Percentiles rank a stretch among this genome's conserved stretches.
Evolutionary conservation across 805 yeast genomes (phyloP).

Genomic region (Candida tibetensis): DNA sequence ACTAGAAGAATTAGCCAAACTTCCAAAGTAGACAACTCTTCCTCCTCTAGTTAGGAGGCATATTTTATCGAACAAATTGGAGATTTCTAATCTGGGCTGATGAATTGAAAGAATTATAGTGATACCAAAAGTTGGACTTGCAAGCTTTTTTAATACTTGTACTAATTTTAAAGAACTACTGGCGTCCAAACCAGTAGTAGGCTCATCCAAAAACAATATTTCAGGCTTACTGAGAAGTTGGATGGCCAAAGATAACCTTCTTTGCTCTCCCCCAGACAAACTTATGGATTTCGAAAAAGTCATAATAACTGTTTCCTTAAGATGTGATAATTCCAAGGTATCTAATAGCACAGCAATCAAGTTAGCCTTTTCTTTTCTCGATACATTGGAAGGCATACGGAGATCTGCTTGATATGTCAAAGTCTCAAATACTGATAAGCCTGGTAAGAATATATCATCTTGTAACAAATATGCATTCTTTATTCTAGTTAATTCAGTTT

Average conservation of each 20-base stretch:
- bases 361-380: constrained; percentile 10
- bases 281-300: constrained; percentile 18
- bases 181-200: constrained; percentile 28
- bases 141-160: constrained; percentile 18
- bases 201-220: constrained; percentile 25
- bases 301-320: constrained; percentile 15
- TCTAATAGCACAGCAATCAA: constrained; percentile 17
- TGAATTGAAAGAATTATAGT: constrained; percentile 25
- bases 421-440: constrained; percentile 22
- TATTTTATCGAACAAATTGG: constrained; percentile 21
- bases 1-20: constrained; percentile 14
- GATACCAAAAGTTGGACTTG: constrained; percentile 23
- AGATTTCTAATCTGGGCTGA: constrained; percentile 25
- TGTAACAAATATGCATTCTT: constrained; percentile 25
- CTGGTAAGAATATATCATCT: constrained; percentile 23
- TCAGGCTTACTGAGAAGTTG: constrained; percentile 24
- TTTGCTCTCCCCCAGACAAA: constrained; percentile 27
- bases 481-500: constrained; percentile 6
- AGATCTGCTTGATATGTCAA: constrained; percentile 23
- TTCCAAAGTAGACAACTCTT: constrained; percentile 22
- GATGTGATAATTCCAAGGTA: constrained; percentile 18
- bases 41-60: constrained; percentile 27
- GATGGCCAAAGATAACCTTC: constrained; percentile 23
- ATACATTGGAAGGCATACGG: constrained; percentile 16
- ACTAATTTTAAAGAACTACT: constrained; percentile 24